A percentile compares a stretch with the other conserved stretches of the same genome.
Conservation (phyloP, 495 filamentous ascomycete species). For the Aspergillus taichungensis region DNA sequence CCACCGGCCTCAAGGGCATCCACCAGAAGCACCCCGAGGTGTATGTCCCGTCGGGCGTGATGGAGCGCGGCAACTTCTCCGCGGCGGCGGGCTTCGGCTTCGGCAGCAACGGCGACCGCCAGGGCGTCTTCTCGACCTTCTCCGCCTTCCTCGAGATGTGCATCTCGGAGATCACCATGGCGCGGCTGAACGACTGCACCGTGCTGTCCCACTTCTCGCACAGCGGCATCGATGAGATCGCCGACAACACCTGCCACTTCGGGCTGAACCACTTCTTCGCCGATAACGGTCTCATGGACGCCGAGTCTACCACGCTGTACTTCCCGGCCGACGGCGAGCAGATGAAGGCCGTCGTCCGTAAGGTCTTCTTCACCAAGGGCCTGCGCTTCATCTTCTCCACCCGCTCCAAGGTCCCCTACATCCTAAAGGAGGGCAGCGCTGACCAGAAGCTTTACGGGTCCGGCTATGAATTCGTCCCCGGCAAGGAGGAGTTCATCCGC, state of each 20-base stretch:
- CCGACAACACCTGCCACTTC: constrained; percentile 37
- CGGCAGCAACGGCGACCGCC: constrained; percentile 28
- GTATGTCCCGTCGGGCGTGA: constrained; percentile 28
- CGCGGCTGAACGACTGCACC: constrained; percentile 30
- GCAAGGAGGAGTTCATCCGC: constrained; percentile 32
- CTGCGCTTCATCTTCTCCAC: constrained; percentile 36
- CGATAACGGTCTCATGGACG: constrained; percentile 32
- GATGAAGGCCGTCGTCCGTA: constrained; percentile 33
- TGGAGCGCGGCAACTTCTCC: constrained; percentile 36
- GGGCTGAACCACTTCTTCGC: constrained; percentile 36
- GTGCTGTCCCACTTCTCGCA: constrained; percentile 34
- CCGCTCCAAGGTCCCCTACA: constrained; percentile 33
- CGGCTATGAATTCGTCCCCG: constrained; percentile 30
- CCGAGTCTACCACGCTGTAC: constrained; percentile 22
- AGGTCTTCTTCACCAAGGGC: constrained; percentile 29
- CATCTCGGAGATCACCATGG: constrained; percentile 36
- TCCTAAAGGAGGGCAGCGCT: constrained; percentile 25
- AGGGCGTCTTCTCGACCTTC: constrained; percentile 36
- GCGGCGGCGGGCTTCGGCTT: constrained; percentile 34
- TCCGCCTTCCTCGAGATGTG: constrained; percentile 35
- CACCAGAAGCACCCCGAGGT: constrained; percentile 25
- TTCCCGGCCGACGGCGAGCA: constrained; percentile 37
- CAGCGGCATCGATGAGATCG: constrained; percentile 35
- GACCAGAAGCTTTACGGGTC: constrained; percentile 28
- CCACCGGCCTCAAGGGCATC: constrained; percentile 32